Evolutionary conservation across 2,329 filamentous ascomycete genomes (phyloP), one percentile per base, ranked within the genome.

Genomic region (Clonostachys sp.): DNA sequence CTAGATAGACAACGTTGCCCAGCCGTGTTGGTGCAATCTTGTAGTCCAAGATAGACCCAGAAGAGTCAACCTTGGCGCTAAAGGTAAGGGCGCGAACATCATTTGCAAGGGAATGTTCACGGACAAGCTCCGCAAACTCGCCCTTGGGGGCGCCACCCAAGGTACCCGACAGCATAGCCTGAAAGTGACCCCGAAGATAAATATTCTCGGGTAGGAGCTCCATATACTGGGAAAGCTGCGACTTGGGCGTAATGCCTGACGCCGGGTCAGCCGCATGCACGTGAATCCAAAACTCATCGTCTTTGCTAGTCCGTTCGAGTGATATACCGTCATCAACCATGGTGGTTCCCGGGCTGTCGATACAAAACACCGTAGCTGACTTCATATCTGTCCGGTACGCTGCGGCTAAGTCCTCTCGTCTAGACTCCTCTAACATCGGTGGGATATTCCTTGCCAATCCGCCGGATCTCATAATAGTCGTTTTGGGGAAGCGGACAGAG

Each of bases 251-350:
- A 52, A 94, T 81, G 49, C 80, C 79, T 6, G 89, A 87, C 3
- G 86, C 85, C 9, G 88, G 88, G 57, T 94, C 89, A 13, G 89
- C 89, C 40, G 87, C 78, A 61, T 94, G 89, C 34, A 90, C 67
- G 58, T 91, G 87, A 33, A 92, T 71, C 89, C 89, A 94, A 57
- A 80, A 81, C 53, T 86, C 74, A 45, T 73, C 61, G 17, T 73
- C 51, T 16, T 63, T 68, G 5, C 71, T 65, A 2, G 84, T 77
- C 42, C 65, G 62, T 58, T 90, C 84, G 8, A 94, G 59, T 1
- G 88, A 92, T 9, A 95, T 67, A 2, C 84, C 89, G 59, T 95
- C 89, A 55, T 95, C 89, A 49, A 94, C 86, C 55, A 92, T 83
- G 30, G 77, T 70, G 0, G 89, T 86, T 35, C 66, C 67, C 17